Percentiles rank a stretch among this genome's conserved stretches.
phyloP scores from a whole-genome alignment of 2,329 filamentous ascomycete species.

The Fusarium sp. region DNA sequence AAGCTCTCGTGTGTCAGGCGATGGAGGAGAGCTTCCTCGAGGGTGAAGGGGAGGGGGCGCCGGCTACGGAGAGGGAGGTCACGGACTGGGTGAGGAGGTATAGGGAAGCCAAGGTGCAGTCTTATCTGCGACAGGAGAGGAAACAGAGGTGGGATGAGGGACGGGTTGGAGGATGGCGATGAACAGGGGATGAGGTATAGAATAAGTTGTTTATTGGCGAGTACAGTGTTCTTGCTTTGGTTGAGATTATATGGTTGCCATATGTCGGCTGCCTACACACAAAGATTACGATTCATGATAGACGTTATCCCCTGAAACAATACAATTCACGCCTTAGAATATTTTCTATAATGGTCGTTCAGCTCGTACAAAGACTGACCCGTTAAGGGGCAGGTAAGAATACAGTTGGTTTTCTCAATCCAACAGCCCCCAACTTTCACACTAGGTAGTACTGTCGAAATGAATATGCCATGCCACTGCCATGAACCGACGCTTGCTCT shows the following conservation, averaged over 20 bases:
- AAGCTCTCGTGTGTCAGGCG: constrained; percentile 82
- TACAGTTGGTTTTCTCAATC: neutral
- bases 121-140: constrained; percentile 85
- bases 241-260: neutral
- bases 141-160: constrained; percentile 97
- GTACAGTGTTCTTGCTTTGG: neutral
- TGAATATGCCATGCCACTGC: constrained; percentile 1
- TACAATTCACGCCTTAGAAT: neutral
- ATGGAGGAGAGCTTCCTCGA: constrained; percentile 96
- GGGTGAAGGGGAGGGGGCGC: constrained; percentile 52
- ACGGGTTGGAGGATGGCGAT: constrained; percentile 93
- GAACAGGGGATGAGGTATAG: constrained; percentile 44
- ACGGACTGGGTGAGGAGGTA: constrained; percentile 87
- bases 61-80: constrained; percentile 83
- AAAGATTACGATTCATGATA: neutral
- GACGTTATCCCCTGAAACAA: neutral
- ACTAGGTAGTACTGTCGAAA: neutral
- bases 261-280: neutral
- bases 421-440: neutral
- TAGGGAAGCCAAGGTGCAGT: constrained; percentile 81
- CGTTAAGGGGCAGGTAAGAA: neutral
- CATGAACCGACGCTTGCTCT: constrained; percentile 24
- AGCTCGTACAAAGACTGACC: neutral
- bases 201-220: neutral
- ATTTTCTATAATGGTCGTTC: neutral